These are phyloP conservation scores for Agroathelia rolfsii DNA, from an alignment of 1,284 basidiomycete species.

Conservation along the genomic window DNA sequence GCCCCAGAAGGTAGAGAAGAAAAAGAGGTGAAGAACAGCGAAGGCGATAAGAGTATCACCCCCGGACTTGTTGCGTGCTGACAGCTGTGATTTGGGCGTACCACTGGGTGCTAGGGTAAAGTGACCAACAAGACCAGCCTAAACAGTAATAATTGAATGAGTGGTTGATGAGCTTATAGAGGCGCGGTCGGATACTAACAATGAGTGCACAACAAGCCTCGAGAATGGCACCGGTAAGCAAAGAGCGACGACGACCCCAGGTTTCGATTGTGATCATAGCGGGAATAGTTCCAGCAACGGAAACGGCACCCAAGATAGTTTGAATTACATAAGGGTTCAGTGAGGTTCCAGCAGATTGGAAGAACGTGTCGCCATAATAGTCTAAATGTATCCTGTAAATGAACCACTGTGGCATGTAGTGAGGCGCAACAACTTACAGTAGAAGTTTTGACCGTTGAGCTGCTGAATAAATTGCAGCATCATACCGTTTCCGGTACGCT, in stretches of 20 bases:
- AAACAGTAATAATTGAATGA: conserved; percentile 7
- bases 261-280: conserved; percentile 57
- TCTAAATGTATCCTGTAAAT: conserved; percentile 28
- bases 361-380: conserved; percentile 79
- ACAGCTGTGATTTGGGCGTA: conserved; percentile 36
- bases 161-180: neutral
- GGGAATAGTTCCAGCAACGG: conserved; percentile 55
- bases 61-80: conserved; percentile 44
- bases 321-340: conserved; percentile 68
- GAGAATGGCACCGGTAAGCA: conserved; percentile 55
- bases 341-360: conserved; percentile 64
- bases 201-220: conserved; percentile 58
- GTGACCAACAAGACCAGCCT: conserved; percentile 68
- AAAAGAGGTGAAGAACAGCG: conserved; percentile 68
- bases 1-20: conserved; percentile 67
- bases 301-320: conserved; percentile 59
- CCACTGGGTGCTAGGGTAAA: conserved; percentile 48
- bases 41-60: conserved; percentile 65
- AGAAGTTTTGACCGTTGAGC: conserved; percentile 68
- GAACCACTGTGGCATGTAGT: conserved; percentile 1
- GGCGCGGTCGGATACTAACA: conserved; percentile 23
- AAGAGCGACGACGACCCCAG: conserved; percentile 52
- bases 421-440: conserved; percentile 35
- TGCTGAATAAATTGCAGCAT: conserved; percentile 80
- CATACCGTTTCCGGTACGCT: conserved; percentile 66